phyloP scores from a whole-genome alignment of 805 yeast species.

The Yarrowia porcina region DNA sequence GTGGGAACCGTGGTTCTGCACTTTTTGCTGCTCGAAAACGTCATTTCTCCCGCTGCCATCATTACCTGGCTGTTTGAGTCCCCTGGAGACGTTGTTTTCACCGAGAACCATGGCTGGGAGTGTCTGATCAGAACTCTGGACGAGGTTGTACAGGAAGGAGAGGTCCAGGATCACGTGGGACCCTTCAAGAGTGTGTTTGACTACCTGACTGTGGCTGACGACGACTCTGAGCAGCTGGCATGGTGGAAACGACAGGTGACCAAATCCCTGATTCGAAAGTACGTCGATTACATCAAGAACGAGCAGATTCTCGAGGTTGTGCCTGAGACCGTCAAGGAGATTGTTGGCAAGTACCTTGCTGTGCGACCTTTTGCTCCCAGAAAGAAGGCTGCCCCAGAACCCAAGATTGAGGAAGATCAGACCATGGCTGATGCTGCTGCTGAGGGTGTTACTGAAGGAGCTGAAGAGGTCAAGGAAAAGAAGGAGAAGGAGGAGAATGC shows the following conservation, averaged over 20 bases:
- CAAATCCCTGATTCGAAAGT: slow-evolving; percentile 11
- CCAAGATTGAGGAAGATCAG: not conserved
- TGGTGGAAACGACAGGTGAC: slow-evolving; percentile 27
- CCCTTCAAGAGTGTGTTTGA: slow-evolving; percentile 2
- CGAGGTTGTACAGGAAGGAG: not conserved
- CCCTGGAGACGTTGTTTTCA: slow-evolving; percentile 32
- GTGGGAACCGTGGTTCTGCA: slow-evolving; percentile 60
- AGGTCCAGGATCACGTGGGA: not conserved
- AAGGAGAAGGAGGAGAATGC: not conserved
- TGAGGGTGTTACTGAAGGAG: not conserved
- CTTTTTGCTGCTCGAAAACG: slow-evolving; percentile 47
- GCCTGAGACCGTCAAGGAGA: not conserved
- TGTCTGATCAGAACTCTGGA: slow-evolving; percentile 26
- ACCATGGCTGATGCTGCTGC: not conserved
- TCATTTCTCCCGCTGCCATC: slow-evolving; percentile 45
- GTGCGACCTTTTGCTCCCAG: not conserved
- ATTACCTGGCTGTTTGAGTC: slow-evolving; percentile 41
- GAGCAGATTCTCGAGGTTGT: not conserved
- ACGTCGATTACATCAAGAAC: not conserved
- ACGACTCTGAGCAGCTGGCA: slow-evolving; percentile 13
- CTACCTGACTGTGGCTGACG: not conserved
- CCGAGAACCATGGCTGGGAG: slow-evolving; percentile 39
- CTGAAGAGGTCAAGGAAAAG: not conserved
- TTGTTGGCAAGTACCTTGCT: not conserved
- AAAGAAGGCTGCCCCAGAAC: not conserved